Percentiles rank a stretch among this genome's conserved stretches.
These are phyloP conservation scores for Kodamaea jinghongensis DNA, from an alignment of 805 yeast species.

Conservation along the genomic window DNA sequence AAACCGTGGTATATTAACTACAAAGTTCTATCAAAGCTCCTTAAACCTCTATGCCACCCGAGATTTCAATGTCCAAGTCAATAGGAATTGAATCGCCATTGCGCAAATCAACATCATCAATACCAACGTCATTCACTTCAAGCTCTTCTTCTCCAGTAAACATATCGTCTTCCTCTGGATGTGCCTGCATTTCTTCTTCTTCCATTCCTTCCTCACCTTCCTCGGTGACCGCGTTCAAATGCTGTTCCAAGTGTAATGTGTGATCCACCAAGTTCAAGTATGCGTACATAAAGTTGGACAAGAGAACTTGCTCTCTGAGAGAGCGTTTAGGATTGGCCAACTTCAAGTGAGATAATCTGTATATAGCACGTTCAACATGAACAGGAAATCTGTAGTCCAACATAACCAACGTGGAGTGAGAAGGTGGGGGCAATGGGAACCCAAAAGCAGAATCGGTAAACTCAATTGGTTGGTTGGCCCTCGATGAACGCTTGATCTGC, in stretches of 20 bases:
- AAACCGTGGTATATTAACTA: too few relatives aligned
- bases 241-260: conserved; percentile 71
- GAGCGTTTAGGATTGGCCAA: conserved; percentile 88
- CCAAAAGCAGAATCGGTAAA: conserved; percentile 81
- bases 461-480: conserved; percentile 45
- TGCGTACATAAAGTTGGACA: conserved; percentile 97
- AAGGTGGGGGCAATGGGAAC: conserved; percentile 79
- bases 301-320: conserved; percentile 83
- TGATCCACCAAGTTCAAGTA: conserved; percentile 93
- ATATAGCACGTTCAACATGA: conserved; percentile 94
- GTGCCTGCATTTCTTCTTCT: conserved; percentile 7
- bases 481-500: conserved; percentile 39
- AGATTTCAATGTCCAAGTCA: conserved; percentile 19
- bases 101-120: conserved; percentile 12
- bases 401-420: conserved; percentile 75
- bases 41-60: conserved; percentile 5
- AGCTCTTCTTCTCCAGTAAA: conserved; percentile 11
- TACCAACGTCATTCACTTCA: conserved; percentile 11
- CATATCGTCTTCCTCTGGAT: conserved; percentile 9
- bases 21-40: not conserved
- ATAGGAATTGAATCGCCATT: conserved; percentile 15
- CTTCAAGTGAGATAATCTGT: conserved; percentile 87
- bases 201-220: conserved; percentile 11
- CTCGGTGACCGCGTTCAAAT: conserved; percentile 26
- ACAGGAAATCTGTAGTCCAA: conserved; percentile 84